phyloP scores from a whole-genome alignment of 306 rosid species.

The Vigna trinervia region DNA sequence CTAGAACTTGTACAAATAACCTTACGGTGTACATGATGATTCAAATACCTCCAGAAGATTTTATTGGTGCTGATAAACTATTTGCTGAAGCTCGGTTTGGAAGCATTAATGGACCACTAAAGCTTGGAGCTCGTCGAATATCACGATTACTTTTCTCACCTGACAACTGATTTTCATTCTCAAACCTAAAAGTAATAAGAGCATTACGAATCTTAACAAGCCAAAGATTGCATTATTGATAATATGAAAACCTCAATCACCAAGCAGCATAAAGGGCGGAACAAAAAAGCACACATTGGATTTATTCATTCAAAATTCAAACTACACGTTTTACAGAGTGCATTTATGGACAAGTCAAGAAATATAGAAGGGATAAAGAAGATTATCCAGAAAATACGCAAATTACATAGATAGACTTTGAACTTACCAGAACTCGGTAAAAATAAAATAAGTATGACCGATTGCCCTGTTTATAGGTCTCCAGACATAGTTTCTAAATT shows the following conservation, averaged over 20 bases:
- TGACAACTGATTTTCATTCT: constrained; percentile 61
- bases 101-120: constrained; percentile 99
- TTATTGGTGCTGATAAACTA: constrained; percentile 99
- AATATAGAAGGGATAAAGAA: constrained; percentile 27
- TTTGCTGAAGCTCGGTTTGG: constrained; percentile 99
- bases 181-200: constrained; percentile 63
- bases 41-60: constrained; percentile 91
- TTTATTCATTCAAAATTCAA: constrained; percentile 39
- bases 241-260: constrained; percentile 36
- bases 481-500: constrained; percentile 1
- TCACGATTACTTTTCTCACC: constrained; percentile 67
- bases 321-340: constrained; percentile 6
- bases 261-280: constrained; percentile 28
- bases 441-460: constrained; percentile 1
- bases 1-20: constrained; percentile 37
- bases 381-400: constrained; percentile 5
- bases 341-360: constrained; percentile 15
- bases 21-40: constrained; percentile 24
- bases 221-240: not conserved
- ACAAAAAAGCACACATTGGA: constrained; percentile 1
- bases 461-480: constrained; percentile 22
- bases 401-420: not conserved
- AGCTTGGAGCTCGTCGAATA: constrained; percentile 79
- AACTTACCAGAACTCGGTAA: constrained; percentile 17
- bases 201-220: constrained; percentile 31